Evolutionary conservation across 2,329 filamentous ascomycete genomes (phyloP), one percentile per base, ranked within the genome.

Genomic region (Trichoderma asperellum): DNA sequence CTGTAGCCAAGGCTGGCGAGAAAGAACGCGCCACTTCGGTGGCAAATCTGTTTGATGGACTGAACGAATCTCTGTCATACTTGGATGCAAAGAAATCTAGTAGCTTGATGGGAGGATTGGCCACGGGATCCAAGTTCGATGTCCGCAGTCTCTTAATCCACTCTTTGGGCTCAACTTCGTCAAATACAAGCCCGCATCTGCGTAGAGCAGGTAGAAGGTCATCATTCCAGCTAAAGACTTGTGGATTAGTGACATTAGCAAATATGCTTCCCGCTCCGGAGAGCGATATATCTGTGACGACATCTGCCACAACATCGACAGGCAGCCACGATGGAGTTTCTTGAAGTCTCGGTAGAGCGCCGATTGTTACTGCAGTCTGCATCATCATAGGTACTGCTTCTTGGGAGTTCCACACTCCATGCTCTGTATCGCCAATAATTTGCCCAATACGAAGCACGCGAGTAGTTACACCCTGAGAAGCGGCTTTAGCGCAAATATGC

Each of bases 341-440:
- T 18, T 65, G 62, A 12, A 65, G 62, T 18, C n/a, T 65, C 0
- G 86, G 86, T 21, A 87, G 75, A 1, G 80, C 79, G 1, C 82
- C 82, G 5, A 84, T 78, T 0, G 82, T 84, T 1, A 77, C 73
- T 0, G 82, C 82, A 7, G 77, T 81, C 71, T 81, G 81, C 11
- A 88, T 77, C 78, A 87, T 84, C 69, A 87, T 76, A 1, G 86
- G 83, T 6, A 87, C 83, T 0, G 83, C 84, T 73, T 86, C 85
- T 0, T 79, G 81, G 2, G 76, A 75, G 70, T 85, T 86, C 85
- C 85, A 87, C 11, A 84, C 74, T 8, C 84, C 85, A 53, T 81
- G 73, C 11, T 76, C 67, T 0, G 79, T 83, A 72, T 86, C 84
- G 0, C 80, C 84, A 8, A 83, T 79, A 52, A 87, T 81, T 73